Evolutionary conservation across 2,329 filamentous ascomycete genomes (phyloP).

Genomic region (Trichoderma sp.): DNA sequence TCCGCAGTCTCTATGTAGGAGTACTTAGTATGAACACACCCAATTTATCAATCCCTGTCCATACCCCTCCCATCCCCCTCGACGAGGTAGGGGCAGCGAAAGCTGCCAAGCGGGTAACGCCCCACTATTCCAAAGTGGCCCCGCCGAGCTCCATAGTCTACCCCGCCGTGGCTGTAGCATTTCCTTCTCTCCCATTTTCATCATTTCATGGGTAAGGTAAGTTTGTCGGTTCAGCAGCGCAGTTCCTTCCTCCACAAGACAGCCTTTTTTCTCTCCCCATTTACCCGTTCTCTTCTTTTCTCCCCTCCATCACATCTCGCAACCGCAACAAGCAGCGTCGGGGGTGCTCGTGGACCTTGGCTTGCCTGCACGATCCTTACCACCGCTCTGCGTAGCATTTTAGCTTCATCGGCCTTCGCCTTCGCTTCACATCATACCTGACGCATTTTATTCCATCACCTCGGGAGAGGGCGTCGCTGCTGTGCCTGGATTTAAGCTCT

Average conservation of each 20-base stretch:
- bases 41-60: neutral
- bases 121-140: conserved; percentile 33
- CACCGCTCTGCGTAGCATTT: conserved; percentile 17
- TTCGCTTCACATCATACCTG: neutral
- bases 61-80: conserved; percentile 12
- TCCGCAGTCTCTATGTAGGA: neutral
- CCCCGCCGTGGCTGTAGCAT: conserved; percentile 38
- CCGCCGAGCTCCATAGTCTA: conserved; percentile 34
- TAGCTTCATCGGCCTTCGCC: conserved; percentile 15
- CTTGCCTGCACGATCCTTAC: conserved; percentile 12
- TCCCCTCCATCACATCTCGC: conserved; percentile 40
- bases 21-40: conserved; percentile 6
- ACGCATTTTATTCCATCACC: neutral
- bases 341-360: conserved; percentile 33
- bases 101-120: conserved; percentile 16
- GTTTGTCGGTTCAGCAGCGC: conserved; percentile 45
- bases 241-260: conserved; percentile 47
- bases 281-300: conserved; percentile 41
- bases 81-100: conserved; percentile 17
- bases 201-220: conserved; percentile 51
- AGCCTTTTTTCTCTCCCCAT: conserved; percentile 47
- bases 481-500: conserved; percentile 11
- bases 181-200: conserved; percentile 46
- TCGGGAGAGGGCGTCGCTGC: neutral
- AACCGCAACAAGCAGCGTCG: conserved; percentile 37